These are phyloP conservation scores for Neoarthrinium moseri DNA, from an alignment of 2,329 filamentous ascomycete species.

Conservation along the genomic window DNA sequence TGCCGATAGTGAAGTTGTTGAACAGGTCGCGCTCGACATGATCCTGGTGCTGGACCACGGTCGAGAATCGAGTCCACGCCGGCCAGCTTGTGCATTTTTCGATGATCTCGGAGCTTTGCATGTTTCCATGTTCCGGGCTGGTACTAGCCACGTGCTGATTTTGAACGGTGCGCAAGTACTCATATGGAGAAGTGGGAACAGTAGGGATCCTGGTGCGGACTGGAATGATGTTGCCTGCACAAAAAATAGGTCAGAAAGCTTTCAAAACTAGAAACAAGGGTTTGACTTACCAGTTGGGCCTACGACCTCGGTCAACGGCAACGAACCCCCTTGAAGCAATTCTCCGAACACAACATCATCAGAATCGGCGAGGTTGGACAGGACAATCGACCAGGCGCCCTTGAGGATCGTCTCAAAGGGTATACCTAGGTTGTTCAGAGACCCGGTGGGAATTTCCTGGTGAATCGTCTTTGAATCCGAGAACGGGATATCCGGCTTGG, in stretches of 20 bases:
- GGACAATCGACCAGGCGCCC: slow-evolving; percentile 55
- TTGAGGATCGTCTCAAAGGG: slow-evolving; percentile 54
- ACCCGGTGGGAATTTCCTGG: slow-evolving; percentile 38
- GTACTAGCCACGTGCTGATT: slow-evolving; percentile 2
- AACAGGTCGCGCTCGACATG: slow-evolving; percentile 37
- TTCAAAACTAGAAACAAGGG: background rate
- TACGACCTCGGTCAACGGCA: slow-evolving; percentile 40
- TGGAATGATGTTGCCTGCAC: slow-evolving; percentile 40
- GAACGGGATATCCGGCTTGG: slow-evolving; percentile 37
- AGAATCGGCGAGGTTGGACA: slow-evolving; percentile 47
- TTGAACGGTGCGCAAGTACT: slow-evolving; percentile 48
- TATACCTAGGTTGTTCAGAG: slow-evolving; percentile 42
- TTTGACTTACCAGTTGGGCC: slow-evolving; percentile 36
- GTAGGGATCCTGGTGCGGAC: slow-evolving; percentile 47
- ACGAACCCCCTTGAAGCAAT: slow-evolving; percentile 46
- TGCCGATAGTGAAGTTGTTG: slow-evolving; percentile 42
- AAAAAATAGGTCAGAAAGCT: background rate
- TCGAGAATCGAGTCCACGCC: slow-evolving; percentile 52
- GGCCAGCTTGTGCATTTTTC: slow-evolving; percentile 54
- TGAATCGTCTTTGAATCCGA: slow-evolving; percentile 37
- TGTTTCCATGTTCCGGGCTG: slow-evolving; percentile 34
- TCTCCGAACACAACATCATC: slow-evolving; percentile 58
- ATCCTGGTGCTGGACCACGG: slow-evolving; percentile 51
- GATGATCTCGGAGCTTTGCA: slow-evolving; percentile 51
- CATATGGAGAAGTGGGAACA: slow-evolving; percentile 41